Percentiles rank a stretch among this genome's conserved stretches.
These are phyloP conservation scores for Turritis glabra DNA, from an alignment of 345 rosid genomes.

Conservation along the genomic window DNA sequence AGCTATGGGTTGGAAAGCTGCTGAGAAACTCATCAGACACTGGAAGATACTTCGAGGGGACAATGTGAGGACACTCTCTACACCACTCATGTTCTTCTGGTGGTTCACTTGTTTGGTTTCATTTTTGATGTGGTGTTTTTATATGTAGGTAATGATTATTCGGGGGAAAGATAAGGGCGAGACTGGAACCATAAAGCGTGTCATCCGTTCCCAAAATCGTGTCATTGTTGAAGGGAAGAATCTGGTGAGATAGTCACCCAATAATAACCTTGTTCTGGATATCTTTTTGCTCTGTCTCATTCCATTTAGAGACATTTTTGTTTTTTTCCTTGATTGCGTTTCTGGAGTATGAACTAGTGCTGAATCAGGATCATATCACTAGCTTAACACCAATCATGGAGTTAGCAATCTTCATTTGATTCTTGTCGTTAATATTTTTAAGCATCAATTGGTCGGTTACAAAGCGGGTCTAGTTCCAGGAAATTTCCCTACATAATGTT, in stretches of 20 bases:
- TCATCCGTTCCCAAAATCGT: constrained; percentile 83
- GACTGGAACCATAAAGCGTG: constrained; percentile 71
- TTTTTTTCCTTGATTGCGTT: not conserved
- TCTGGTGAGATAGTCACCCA: constrained; percentile 58
- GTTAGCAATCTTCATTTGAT: not conserved
- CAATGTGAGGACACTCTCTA: constrained; percentile 53
- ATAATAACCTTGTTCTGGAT: not conserved
- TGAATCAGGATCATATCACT: not conserved
- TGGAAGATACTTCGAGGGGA: constrained; percentile 97
- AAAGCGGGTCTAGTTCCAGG: not conserved
- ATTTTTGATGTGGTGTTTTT: not conserved
- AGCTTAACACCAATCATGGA: not conserved
- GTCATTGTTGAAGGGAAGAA: constrained; percentile 88
- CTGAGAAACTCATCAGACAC: constrained; percentile 92
- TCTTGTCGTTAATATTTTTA: not conserved
- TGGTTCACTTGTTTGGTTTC: constrained; percentile 7
- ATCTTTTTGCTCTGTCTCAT: not conserved
- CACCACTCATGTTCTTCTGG: not conserved
- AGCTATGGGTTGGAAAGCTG: constrained; percentile 98
- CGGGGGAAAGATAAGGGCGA: constrained; percentile 93
- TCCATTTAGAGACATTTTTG: not conserved
- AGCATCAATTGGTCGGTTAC: not conserved
- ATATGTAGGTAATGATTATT: constrained; percentile 67
- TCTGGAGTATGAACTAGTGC: not conserved
- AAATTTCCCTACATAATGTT: not conserved